Evolutionary conservation across 371 early-diverging fungal genomes (phyloP), one percentile per base, ranked within the genome.

Genomic region (Mucor racemosus): DNA sequence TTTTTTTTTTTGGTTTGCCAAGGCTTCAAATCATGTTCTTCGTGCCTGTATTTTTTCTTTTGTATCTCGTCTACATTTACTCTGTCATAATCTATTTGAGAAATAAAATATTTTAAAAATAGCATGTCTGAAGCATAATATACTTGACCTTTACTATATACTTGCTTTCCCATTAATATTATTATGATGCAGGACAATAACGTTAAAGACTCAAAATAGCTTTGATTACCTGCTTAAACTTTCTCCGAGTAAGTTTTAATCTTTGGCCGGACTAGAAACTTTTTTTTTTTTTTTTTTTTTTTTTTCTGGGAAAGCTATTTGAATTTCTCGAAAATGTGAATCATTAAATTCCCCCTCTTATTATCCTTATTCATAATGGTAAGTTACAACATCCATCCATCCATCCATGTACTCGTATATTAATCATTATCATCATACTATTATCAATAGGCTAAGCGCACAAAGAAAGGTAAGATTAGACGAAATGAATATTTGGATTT

Each of bases 361-460:
- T 65, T 65, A 59, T 57, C 66, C 50, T 65, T 48, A 59, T 65
- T 65, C 66, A 65, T 42, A 46, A 65, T 65, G 66, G 66, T 65
- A 65, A 65, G 66, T 31, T 53, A 62, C 36, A 53, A 1, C 15
- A 53, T 53, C 7, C 35, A 62, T 62, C 39, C 53, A 62, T 62
- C 62, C 50, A 62, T 62, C 62, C 50, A 50, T 50, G 48, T 53
- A 38, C 38, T n/a, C 36, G 19, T 15, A 41, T 42, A 14, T 5
- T 17, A 34, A 42, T 44, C 19, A 48, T 11, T 54, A 33, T 9
- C 19, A 8, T 35, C 1, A 35, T 19, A 4, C 1, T 19, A 9
- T 13, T 17, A 31, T 17, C 26, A 44, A 19, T 61, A 62, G 62
- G 62, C 62, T 62, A 62, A 62, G 62, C 62, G 62, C 62, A 62